Evolutionary conservation across 148 eudicot species (phyloP).

Genomic region (Linanthus parryae): DNA sequence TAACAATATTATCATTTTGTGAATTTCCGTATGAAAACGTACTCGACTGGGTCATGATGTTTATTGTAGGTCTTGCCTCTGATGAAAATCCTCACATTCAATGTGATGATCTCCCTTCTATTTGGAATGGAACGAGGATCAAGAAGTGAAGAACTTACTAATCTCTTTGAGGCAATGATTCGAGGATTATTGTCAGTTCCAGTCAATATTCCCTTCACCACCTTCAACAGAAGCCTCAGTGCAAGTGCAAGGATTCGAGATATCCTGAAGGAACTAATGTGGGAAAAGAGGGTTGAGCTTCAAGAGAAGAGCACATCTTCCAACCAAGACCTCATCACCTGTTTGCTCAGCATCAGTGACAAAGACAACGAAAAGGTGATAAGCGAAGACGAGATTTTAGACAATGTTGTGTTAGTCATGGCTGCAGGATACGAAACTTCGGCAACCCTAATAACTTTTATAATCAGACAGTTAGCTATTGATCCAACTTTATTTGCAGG

Average conservation of each 20-base stretch:
- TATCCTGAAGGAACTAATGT: conserved; percentile 21
- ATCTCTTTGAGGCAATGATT: conserved; percentile 10
- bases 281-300: conserved; percentile 26
- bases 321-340: conserved; percentile 36
- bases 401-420: conserved; percentile 36
- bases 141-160: conserved; percentile 10
- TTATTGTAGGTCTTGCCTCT: conserved; percentile 16
- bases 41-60: too few relatives aligned
- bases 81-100: conserved; percentile 12
- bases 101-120: conserved; percentile 12
- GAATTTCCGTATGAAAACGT: too few relatives aligned
- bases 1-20: too few relatives aligned
- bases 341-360: conserved; percentile 22
- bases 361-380: conserved; percentile 17
- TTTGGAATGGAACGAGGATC: conserved; percentile 19
- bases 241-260: conserved; percentile 14
- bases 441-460: conserved; percentile 28
- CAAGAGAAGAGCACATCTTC: conserved; percentile 15
- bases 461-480: conserved; percentile 23
- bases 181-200: conserved; percentile 13
- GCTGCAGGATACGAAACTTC: conserved; percentile 43
- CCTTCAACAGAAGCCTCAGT: conserved; percentile 12
- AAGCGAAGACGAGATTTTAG: conserved; percentile 36
- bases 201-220: conserved; percentile 15
- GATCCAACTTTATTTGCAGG: conserved; percentile 14